Percentiles rank a stretch among this genome's conserved stretches.
Evolutionary conservation across 192 early-diverging fungal species (phyloP).

Genomic region (Cetraspora pellucida): DNA sequence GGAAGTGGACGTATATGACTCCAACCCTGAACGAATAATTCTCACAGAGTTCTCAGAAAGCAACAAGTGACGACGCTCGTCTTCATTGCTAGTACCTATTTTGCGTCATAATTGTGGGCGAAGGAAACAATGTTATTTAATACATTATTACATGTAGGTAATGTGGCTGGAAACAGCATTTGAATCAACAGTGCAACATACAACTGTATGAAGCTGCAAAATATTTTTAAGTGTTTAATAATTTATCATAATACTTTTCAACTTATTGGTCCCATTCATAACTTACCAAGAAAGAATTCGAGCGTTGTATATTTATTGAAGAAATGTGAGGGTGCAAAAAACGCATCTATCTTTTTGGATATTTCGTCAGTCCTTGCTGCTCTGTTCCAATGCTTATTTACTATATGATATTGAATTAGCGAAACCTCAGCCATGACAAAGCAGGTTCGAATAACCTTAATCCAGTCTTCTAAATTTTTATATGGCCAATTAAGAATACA

Average conservation of each 20-base stretch:
- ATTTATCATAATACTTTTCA: too few relatives aligned
- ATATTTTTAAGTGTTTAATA: too few relatives aligned
- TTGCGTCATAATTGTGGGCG: too few relatives aligned
- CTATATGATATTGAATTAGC: background rate
- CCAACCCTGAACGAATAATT: slow-evolving; percentile 5
- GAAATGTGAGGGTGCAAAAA: background rate
- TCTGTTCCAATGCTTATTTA: background rate
- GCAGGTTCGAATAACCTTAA: background rate
- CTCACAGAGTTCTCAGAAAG: slow-evolving; percentile 22
- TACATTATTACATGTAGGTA: background rate
- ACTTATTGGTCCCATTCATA: too few relatives aligned
- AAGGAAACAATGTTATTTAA: background rate
- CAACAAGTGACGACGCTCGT: background rate
- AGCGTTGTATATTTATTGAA: background rate
- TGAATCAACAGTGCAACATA: background rate
- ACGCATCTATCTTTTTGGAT: background rate
- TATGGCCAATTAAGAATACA: too few relatives aligned
- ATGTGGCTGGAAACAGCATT: background rate
- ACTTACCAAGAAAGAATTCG: slow-evolving; percentile 23
- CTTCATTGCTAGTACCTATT: background rate
- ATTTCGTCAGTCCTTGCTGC: background rate
- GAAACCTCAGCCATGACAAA: background rate
- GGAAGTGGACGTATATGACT: background rate
- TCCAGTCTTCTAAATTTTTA: background rate
- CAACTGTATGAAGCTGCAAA: background rate